A percentile compares a stretch with the other conserved stretches of the same genome.
Evolutionary conservation across 768 basidiomycete genomes (phyloP).

Genomic region (Cyathus striatus): DNA sequence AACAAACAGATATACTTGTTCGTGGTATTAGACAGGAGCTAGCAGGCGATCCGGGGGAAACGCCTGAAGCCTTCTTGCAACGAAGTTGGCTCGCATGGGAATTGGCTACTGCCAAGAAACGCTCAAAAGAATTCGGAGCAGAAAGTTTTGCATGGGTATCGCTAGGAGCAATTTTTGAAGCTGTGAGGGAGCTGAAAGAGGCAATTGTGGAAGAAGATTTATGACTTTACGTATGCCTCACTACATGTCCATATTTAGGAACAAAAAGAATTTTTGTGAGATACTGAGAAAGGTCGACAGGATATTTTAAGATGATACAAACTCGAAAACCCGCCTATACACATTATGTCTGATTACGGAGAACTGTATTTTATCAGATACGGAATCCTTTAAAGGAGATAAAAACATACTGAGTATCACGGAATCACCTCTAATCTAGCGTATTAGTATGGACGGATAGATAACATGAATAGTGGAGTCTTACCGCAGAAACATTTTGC

Average conservation of each 20-base stretch:
- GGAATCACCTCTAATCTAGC: conserved; percentile 75
- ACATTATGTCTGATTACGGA: conserved; percentile 65
- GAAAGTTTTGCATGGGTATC: conserved; percentile 61
- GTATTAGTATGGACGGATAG: conserved; percentile 14
- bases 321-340: not conserved
- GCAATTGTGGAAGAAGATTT: conserved; percentile 11
- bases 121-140: conserved; percentile 44
- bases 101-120: conserved; percentile 24
- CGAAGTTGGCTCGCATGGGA: conserved; percentile 55
- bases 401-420: conserved; percentile 85
- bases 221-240: conserved; percentile 4
- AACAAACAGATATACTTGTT: conserved; percentile 49
- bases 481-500: conserved; percentile 97
- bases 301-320: not conserved
- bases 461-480: too few relatives aligned
- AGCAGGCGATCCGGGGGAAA: conserved; percentile 39
- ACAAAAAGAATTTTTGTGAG: not conserved
- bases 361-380: conserved; percentile 44
- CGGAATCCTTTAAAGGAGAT: conserved; percentile 15
- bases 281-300: not conserved
- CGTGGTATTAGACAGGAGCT: conserved; percentile 43
- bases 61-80: conserved; percentile 33
- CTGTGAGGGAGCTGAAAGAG: conserved; percentile 40
- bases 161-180: conserved; percentile 53
- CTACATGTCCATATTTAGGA: not conserved